These are phyloP conservation scores for Datisca glomerata DNA, from an alignment of 306 rosid genomes.

Conservation along the genomic window DNA sequence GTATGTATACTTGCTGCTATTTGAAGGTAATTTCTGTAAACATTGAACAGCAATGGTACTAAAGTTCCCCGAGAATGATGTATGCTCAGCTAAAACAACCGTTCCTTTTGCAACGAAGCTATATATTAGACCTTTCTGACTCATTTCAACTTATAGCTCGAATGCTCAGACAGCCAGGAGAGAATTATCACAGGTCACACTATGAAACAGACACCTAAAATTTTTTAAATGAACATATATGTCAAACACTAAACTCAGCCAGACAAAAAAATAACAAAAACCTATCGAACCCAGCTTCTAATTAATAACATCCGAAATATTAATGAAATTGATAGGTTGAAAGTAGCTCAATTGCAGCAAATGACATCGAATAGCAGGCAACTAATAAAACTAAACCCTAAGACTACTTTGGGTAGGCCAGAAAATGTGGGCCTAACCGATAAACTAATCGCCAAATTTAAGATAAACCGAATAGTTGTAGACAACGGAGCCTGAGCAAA, in stretches of 20 bases:
- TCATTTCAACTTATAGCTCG: constrained; percentile 34
- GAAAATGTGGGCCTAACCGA: not conserved
- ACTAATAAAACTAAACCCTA: not conserved
- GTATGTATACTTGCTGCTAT: constrained; percentile 77
- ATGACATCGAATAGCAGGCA: not conserved
- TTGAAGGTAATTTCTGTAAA: constrained; percentile 71
- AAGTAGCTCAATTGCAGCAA: not conserved
- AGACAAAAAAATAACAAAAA: not conserved
- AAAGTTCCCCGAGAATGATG: constrained; percentile 67
- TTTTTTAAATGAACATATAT: not conserved
- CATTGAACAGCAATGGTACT: constrained; percentile 94
- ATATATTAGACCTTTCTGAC: constrained; percentile 68
- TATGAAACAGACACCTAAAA: constrained; percentile 15
- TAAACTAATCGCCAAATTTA: not conserved
- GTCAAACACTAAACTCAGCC: not conserved
- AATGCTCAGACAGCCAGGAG: constrained; percentile 6
- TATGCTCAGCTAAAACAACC: constrained; percentile 77
- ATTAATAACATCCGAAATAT: too few relatives aligned
- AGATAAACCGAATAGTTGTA: not conserved
- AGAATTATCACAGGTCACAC: constrained; percentile 3
- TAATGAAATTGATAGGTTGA: too few relatives aligned
- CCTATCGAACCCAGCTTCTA: not conserved
- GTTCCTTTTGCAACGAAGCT: constrained; percentile 86
- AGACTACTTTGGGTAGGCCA: not conserved
- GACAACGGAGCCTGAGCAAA: not conserved